These are phyloP conservation scores for Phytophthora hibernalis DNA, from an alignment of 352 stramenopile genomes.

Conservation along the genomic window DNA sequence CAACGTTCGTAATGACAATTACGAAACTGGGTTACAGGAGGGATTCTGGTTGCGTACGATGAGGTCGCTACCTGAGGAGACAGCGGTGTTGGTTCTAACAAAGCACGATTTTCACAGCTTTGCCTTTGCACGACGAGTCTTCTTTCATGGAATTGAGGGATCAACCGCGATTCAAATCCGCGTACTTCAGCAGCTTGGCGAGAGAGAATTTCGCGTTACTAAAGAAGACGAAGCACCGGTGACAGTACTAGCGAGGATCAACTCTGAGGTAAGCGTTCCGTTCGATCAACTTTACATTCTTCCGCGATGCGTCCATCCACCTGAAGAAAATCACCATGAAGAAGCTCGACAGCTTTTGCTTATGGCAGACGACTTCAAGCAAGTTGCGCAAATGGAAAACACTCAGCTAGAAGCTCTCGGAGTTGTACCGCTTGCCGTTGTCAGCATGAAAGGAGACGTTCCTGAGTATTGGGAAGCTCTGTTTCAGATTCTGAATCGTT, in stretches of 20 bases:
- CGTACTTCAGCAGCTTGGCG: slow-evolving; percentile 21
- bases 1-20: background rate
- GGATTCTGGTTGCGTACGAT: slow-evolving; percentile 36
- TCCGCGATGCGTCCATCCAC: slow-evolving; percentile 9
- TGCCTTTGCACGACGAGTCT: slow-evolving; percentile 35
- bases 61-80: slow-evolving; percentile 28
- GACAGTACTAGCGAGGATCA: background rate
- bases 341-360: slow-evolving; percentile 32
- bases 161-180: slow-evolving; percentile 23
- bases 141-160: slow-evolving; percentile 35
- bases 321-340: slow-evolving; percentile 9
- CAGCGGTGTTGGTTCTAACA: slow-evolving; percentile 31
- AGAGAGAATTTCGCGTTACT: slow-evolving; percentile 18
- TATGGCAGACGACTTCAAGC: slow-evolving; percentile 34
- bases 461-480: slow-evolving; percentile 53
- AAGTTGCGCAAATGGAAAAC: slow-evolving; percentile 45
- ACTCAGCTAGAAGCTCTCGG: slow-evolving; percentile 48
- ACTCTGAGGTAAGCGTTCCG: background rate
- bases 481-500: slow-evolving; percentile 53
- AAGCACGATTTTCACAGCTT: slow-evolving; percentile 42
- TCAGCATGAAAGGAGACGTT: slow-evolving; percentile 42
- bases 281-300: slow-evolving; percentile 27
- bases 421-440: slow-evolving; percentile 44
- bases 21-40: background rate
- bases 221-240: background rate